Conservation (phyloP, 305 asterid species). For the Fraxinus baroniana region DNA sequence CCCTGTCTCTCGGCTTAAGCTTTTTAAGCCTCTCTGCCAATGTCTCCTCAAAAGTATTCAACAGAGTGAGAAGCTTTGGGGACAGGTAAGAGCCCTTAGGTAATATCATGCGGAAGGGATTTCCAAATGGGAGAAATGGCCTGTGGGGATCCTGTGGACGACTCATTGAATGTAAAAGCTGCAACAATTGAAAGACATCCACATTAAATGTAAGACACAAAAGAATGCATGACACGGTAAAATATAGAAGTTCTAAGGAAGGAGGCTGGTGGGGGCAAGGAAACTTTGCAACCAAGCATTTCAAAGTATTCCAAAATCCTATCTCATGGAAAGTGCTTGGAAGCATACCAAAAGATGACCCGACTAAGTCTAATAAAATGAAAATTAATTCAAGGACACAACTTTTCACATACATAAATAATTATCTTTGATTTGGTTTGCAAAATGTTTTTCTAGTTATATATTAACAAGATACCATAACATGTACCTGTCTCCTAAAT, state of each 20-base stretch:
- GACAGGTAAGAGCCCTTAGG: constrained; percentile 48
- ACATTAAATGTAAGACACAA: background rate
- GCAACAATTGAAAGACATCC: constrained; percentile 2
- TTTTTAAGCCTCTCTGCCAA: constrained; percentile 43
- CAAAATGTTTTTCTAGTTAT: background rate
- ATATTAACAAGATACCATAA: background rate
- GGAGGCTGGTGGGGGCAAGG: background rate
- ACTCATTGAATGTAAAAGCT: constrained; percentile 45
- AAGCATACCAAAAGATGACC: background rate
- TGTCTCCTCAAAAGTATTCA: constrained; percentile 53
- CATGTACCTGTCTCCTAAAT: background rate
- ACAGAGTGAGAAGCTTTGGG: constrained; percentile 47
- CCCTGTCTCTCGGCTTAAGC: constrained; percentile 45
- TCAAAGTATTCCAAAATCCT: background rate
- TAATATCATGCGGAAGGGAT: constrained; percentile 59
- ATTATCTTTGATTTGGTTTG: background rate
- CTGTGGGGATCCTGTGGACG: constrained; percentile 48
- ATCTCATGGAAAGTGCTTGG: background rate
- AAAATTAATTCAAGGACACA: background rate
- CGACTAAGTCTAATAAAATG: background rate
- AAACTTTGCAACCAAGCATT: background rate
- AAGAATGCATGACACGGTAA: background rate
- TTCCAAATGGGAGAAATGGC: constrained; percentile 51
- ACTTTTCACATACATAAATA: background rate
- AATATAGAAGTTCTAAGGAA: background rate